Conservation (phyloP, 352 stramenopile species). For the Pythium phragmiticola region DNA sequence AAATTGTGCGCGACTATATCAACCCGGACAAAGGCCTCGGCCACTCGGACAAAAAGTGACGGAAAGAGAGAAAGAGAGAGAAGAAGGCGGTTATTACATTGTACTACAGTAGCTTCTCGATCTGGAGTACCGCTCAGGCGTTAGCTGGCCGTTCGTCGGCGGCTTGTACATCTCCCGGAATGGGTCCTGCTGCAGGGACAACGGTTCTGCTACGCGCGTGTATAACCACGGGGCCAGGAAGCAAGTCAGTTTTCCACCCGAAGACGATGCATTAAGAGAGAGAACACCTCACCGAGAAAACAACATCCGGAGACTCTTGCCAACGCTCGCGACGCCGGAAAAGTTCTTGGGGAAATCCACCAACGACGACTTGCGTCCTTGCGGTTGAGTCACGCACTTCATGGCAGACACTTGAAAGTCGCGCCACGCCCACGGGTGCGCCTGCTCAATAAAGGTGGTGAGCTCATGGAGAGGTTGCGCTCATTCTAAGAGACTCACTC, state of each 20-base stretch:
- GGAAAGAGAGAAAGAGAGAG: constrained; percentile 10
- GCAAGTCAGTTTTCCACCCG: background rate
- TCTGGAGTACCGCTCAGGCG: background rate
- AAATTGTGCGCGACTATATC: constrained; percentile 88
- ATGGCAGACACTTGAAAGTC: constrained; percentile 71
- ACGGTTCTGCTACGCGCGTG: constrained; percentile 23
- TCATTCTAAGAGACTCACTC: constrained; percentile 34
- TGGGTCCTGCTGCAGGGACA: constrained; percentile 9
- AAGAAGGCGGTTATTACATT: background rate
- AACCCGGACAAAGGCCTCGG: constrained; percentile 81
- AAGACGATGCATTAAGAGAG: background rate
- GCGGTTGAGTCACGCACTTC: constrained; percentile 63
- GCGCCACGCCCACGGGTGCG: constrained; percentile 67
- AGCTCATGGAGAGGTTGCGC: background rate
- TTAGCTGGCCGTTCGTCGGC: constrained; percentile 6
- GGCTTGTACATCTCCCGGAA: background rate
- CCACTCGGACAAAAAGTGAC: constrained; percentile 78
- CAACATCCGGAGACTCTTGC: constrained; percentile 55
- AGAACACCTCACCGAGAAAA: constrained; percentile 39
- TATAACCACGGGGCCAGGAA: background rate
- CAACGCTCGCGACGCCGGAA: constrained; percentile 45
- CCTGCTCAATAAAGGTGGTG: constrained; percentile 23
- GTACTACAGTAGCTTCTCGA: background rate
- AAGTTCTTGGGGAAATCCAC: constrained; percentile 37
- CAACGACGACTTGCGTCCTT: constrained; percentile 42